Base-by-base conservation (phyloP, 192 early-diverging fungal species). In the Mortierella alpina region DNA sequence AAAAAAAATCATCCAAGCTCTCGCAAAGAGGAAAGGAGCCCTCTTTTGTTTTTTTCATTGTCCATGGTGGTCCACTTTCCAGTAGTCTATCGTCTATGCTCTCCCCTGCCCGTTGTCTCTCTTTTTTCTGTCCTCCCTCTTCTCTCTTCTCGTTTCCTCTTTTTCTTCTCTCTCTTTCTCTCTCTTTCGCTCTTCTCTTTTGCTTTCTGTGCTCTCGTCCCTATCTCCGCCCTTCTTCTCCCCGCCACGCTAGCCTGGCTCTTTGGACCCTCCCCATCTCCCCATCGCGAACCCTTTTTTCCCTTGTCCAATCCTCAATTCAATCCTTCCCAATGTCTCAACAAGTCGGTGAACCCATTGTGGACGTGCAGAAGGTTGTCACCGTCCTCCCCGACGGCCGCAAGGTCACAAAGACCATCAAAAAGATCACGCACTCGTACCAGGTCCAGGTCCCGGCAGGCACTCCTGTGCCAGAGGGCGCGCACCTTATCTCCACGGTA, bases 401-500 rank as follows among this genome's bases (percentile, higher is more conserved):
- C 31, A 80, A 68, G 70, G 77, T 80, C 59, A 80, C 66, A 41
- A 80, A 80, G 70, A 80, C 70, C 6, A 72, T 68, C 53, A 80
- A 76, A 46, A 76, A 69, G 52, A 76, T 64, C 18, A 76, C 74
- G 17, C 66, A 76, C 45, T 57, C 58, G 50, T 72, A 80, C 45
- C 77, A 80, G 66, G 70, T 80, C 59, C 57, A 80, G 65, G 77
- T 80, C 45, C 77, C 77, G 2, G 70, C 77, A 18, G 77, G 77
- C 9, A 68, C 70, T 6, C 77, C 77, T 6, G 58, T 80, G 3
- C 77, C 77, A 11, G 63, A 64, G 40, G 77, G 77, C 22, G 77
- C 77, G 0, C 46, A 40, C 20, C 66, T 72, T 7, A 53, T 80
- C 65, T 80, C 77, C 8, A 72, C 68, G 7, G 49, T 18, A n/a